A percentile compares a stretch with the other conserved stretches of the same genome.
Evolutionary conservation across 2,329 filamentous ascomycete species (phyloP).

Genomic region (Cladophialophora exuberans): DNA sequence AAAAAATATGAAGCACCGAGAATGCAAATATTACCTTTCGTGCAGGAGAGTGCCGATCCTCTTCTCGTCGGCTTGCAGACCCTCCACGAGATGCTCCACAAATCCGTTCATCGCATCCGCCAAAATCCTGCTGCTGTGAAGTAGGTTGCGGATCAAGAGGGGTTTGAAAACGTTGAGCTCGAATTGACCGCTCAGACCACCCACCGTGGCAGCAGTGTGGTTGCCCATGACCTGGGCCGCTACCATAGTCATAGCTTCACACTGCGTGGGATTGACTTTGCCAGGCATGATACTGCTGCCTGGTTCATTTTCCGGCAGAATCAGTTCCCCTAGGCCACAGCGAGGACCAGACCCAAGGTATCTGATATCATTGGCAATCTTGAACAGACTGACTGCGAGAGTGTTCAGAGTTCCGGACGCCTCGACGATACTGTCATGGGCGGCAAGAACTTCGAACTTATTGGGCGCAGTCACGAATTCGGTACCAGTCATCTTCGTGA

Average conservation of each 20-base stretch:
- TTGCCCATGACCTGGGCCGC: slow-evolving; percentile 98
- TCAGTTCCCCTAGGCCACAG: slow-evolving; percentile 91
- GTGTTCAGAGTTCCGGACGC: slow-evolving; percentile 93
- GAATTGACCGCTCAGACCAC: slow-evolving; percentile 97
- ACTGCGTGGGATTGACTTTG: slow-evolving; percentile 99
- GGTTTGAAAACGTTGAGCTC: slow-evolving; percentile 99
- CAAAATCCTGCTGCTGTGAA: slow-evolving; percentile 87
- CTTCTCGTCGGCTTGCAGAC: slow-evolving; percentile 89
- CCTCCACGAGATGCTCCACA: slow-evolving; percentile 87
- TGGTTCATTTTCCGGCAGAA: slow-evolving; percentile 95
- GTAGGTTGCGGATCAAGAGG: slow-evolving; percentile 88
- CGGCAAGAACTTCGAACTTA: slow-evolving; percentile 97
- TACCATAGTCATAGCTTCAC: slow-evolving; percentile 96
- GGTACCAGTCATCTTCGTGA: slow-evolving; percentile 88
- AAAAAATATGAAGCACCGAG: not conserved
- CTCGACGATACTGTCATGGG: slow-evolving; percentile 94
- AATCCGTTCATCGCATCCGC: slow-evolving; percentile 94
- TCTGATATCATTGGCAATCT: slow-evolving; percentile 97
- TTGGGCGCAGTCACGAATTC: slow-evolving; percentile 96
- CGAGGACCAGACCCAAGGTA: slow-evolving; percentile 95
- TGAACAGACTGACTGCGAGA: slow-evolving; percentile 86
- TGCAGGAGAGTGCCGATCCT: slow-evolving; percentile 88
- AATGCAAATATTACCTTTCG: slow-evolving; percentile 72
- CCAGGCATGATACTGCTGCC: slow-evolving; percentile 98
- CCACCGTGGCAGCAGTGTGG: slow-evolving; percentile 88